phyloP scores from a whole-genome alignment of 768 basidiomycete species.

The Rhodosporidiobolus sp. region DNA sequence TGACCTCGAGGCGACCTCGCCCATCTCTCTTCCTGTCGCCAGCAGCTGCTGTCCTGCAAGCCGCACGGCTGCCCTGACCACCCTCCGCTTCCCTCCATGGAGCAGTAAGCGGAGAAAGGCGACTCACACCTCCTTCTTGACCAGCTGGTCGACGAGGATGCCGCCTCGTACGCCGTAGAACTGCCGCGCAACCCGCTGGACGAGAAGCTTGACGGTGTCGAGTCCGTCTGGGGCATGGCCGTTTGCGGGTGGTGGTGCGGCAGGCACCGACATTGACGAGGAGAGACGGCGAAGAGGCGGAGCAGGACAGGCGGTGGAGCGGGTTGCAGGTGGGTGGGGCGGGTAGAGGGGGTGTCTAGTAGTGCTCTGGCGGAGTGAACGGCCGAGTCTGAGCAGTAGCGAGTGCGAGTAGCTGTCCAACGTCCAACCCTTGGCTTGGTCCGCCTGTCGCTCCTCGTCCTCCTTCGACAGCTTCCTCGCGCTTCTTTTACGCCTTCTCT shows the following conservation, averaged over 20 bases:
- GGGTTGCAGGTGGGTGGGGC: too few relatives aligned
- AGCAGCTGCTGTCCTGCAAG: too few relatives aligned
- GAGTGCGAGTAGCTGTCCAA: too few relatives aligned
- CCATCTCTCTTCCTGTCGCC: too few relatives aligned
- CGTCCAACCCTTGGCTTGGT: too few relatives aligned
- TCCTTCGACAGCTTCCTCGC: too few relatives aligned
- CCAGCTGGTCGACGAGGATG: slow-evolving; percentile 89
- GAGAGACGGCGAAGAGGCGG: not conserved
- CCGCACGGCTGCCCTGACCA: slow-evolving; percentile 9
- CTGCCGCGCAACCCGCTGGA: slow-evolving; percentile 85
- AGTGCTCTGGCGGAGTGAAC: too few relatives aligned
- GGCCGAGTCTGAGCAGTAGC: too few relatives aligned
- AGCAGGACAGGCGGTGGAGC: not conserved
- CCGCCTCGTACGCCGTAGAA: slow-evolving; percentile 93
- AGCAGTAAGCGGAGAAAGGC: not conserved
- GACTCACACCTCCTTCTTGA: slow-evolving; percentile 90
- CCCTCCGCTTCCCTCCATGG: slow-evolving; percentile 23
- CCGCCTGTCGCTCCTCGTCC: too few relatives aligned
- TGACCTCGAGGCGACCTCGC: too few relatives aligned
- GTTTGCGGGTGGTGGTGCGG: not conserved
- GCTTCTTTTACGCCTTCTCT: too few relatives aligned
- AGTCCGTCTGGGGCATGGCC: slow-evolving; percentile 57
- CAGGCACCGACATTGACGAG: not conserved
- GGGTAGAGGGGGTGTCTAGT: not conserved
- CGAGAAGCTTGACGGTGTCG: slow-evolving; percentile 76